phyloP scores from a whole-genome alignment of 1,284 basidiomycete species.

The Papiliotrema fonsecae region DNA sequence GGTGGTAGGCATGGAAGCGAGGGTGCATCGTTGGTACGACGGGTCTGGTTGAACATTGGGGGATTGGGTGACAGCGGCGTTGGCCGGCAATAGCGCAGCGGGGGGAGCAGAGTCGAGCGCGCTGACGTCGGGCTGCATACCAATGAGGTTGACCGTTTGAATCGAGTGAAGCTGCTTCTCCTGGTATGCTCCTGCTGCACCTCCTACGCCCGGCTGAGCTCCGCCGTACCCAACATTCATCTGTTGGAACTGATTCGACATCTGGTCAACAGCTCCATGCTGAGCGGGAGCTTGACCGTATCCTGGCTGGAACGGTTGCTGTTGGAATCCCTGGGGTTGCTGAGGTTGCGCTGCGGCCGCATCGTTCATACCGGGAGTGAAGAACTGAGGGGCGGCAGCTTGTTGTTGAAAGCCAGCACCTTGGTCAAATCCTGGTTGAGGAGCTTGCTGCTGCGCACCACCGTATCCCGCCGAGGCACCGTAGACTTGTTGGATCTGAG shows the following conservation, averaged over 20 bases:
- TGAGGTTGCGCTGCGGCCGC: conserved; percentile 38
- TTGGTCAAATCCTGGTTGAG: background rate
- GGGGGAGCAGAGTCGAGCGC: conserved; percentile 79
- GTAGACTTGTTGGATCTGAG: conserved; percentile 75
- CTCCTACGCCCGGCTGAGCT: conserved; percentile 7
- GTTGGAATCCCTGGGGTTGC: conserved; percentile 6
- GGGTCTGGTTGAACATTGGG: conserved; percentile 79
- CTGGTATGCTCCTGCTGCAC: conserved; percentile 11
- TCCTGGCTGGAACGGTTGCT: conserved; percentile 8
- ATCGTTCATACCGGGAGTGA: conserved; percentile 73
- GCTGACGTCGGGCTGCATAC: conserved; percentile 80
- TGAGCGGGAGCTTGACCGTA: conserved; percentile 14
- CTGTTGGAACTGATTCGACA: conserved; percentile 78
- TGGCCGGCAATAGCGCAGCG: conserved; percentile 80
- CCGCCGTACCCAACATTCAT: conserved; percentile 62
- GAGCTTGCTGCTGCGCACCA: conserved; percentile 5
- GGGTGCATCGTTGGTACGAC: conserved; percentile 87
- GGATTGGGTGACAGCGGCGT: conserved; percentile 70
- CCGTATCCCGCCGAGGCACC: conserved; percentile 46
- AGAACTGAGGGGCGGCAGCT: conserved; percentile 57
- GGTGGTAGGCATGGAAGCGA: conserved; percentile 92
- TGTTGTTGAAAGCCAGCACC: conserved; percentile 2
- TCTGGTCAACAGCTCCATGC: conserved; percentile 54
- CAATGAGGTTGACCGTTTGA: conserved; percentile 80
- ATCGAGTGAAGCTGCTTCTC: conserved; percentile 55